Percentiles rank a stretch among this genome's conserved stretches.
Conservation (phyloP, 768 basidiomycete genomes). For the Panaeolus papilionaceus region DNA sequence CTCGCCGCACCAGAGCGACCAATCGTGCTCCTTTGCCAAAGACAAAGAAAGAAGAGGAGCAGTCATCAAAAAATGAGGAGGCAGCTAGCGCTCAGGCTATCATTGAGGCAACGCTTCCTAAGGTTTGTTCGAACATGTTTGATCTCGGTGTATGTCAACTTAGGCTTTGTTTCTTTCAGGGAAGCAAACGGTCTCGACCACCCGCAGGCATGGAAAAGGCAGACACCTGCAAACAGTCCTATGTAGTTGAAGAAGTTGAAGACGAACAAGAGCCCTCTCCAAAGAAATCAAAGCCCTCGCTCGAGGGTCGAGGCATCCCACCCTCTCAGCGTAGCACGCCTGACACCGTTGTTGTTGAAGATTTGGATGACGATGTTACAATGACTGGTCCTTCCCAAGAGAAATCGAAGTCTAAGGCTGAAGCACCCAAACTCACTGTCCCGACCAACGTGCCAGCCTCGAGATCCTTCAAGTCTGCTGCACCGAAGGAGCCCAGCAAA, state of each 20-base stretch:
- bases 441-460: constrained; percentile 25
- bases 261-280: constrained; percentile 44
- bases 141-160: background rate
- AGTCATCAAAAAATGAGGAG: constrained; percentile 33
- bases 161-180: constrained; percentile 46
- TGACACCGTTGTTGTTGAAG: constrained; percentile 37
- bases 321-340: background rate
- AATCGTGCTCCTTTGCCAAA: constrained; percentile 44
- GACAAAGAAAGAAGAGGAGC: constrained; percentile 34
- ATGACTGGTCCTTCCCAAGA: constrained; percentile 26
- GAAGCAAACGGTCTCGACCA: constrained; percentile 79
- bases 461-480: constrained; percentile 49
- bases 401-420: constrained; percentile 25
- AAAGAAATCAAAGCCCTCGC: constrained; percentile 56
- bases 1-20: constrained; percentile 50
- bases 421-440: constrained; percentile 20
- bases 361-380: constrained; percentile 35
- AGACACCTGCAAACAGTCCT: constrained; percentile 21
- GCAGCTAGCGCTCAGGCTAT: constrained; percentile 65
- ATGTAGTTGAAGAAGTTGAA: constrained; percentile 42
- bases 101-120: constrained; percentile 80
- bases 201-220: constrained; percentile 58
- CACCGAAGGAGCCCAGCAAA: constrained; percentile 81
- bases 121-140: constrained; percentile 45
- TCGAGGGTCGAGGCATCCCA: constrained; percentile 25